Percentiles rank a stretch among this genome's conserved stretches.
phyloP scores from a whole-genome alignment of 441 rosid genomes.

The Gossypium aridum region DNA sequence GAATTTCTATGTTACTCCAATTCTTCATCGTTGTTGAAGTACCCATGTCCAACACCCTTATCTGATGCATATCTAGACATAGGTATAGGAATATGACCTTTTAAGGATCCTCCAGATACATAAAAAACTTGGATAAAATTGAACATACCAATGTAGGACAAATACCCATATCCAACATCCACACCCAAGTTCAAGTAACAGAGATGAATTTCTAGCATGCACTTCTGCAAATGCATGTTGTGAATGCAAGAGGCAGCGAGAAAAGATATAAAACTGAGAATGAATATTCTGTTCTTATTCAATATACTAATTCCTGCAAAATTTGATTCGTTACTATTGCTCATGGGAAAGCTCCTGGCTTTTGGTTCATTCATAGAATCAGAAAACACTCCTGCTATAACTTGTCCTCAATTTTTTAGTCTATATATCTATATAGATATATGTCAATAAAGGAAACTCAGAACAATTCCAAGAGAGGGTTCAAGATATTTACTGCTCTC shows the following conservation, averaged over 20 bases:
- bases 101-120: not conserved
- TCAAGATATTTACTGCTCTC: conserved; percentile 54
- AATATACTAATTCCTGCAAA: not conserved
- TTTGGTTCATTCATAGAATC: not conserved
- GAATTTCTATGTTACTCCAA: not conserved
- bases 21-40: not conserved
- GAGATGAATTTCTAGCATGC: not conserved
- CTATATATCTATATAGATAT: not conserved
- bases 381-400: not conserved
- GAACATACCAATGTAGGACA: not conserved
- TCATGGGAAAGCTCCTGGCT: not conserved
- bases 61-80: not conserved
- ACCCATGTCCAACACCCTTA: not conserved
- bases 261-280: not conserved
- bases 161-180: not conserved
- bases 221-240: not conserved
- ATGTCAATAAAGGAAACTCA: not conserved
- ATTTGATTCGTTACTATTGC: not conserved
- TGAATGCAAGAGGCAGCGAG: not conserved
- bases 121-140: not conserved
- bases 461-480: conserved; percentile 14
- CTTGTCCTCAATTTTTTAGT: not conserved
- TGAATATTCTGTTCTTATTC: not conserved
- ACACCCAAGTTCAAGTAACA: not conserved
- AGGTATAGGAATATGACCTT: not conserved